A percentile compares a stretch with the other conserved stretches of the same genome.
phyloP scores from a whole-genome alignment of 2,329 filamentous ascomycete genomes.

The Fusarium illudens region DNA sequence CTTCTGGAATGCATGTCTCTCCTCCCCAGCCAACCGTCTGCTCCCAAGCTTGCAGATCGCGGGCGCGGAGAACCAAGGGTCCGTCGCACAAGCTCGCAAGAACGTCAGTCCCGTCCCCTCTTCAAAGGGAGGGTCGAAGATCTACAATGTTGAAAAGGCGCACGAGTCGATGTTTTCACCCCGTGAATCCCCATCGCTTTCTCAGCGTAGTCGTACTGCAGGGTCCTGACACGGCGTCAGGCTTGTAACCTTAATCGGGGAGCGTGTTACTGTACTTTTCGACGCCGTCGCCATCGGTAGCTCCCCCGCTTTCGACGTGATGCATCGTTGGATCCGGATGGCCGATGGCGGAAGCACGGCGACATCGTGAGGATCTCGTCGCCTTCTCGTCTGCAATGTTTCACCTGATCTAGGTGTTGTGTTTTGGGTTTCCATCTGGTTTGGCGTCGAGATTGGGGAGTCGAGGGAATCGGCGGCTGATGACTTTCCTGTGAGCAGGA shows the following conservation, averaged over 20 bases:
- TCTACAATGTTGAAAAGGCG: constrained; percentile 9
- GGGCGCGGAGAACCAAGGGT: constrained; percentile 16
- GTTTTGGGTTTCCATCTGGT: not conserved
- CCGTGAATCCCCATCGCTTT: not conserved
- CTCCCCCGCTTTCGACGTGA: not conserved
- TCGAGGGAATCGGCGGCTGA: not conserved
- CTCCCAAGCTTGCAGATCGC: constrained; percentile 16
- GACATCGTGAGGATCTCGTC: not conserved
- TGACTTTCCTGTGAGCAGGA: not conserved
- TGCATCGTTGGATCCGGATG: not conserved
- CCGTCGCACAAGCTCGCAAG: not conserved
- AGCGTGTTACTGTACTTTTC: constrained; percentile 10
- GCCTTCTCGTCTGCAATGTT: not conserved
- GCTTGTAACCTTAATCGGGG: constrained; percentile 5
- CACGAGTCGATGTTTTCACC: not conserved
- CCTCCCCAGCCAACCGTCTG: constrained; percentile 8
- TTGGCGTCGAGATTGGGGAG: not conserved
- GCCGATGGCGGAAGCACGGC: not conserved
- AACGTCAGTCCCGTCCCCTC: constrained; percentile 17
- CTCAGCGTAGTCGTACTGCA: not conserved
- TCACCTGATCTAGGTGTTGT: not conserved
- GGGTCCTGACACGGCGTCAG: constrained; percentile 3
- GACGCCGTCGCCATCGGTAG: not conserved
- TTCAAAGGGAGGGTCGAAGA: constrained; percentile 15
- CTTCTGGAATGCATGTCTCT: constrained; percentile 26